phyloP scores from a whole-genome alignment of 1,284 basidiomycete species.

The Ustanciosporium gigantosporum region DNA sequence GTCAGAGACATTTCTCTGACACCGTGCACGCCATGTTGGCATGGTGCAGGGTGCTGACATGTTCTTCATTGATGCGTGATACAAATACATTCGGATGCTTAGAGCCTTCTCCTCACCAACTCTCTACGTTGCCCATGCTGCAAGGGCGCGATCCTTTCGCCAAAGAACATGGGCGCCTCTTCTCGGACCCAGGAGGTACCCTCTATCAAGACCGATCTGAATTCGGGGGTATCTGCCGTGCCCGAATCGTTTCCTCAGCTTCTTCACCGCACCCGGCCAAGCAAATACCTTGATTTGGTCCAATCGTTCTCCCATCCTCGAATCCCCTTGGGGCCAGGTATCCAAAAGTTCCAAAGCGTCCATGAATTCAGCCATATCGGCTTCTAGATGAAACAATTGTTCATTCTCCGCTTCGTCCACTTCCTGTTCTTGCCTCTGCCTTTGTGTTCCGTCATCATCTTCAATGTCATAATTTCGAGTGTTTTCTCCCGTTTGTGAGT shows the following conservation, averaged over 20 bases:
- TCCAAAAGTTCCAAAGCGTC: constrained; percentile 14
- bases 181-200: constrained; percentile 30
- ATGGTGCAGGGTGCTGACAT: too few relatives aligned
- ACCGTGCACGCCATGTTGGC: too few relatives aligned
- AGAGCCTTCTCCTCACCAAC: too few relatives aligned
- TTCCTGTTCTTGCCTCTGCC: too few relatives aligned
- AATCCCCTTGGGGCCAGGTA: constrained; percentile 21
- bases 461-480: too few relatives aligned
- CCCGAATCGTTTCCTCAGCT: constrained; percentile 11
- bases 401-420: background rate
- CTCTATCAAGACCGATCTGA: constrained; percentile 16
- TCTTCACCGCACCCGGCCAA: constrained; percentile 23
- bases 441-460: too few relatives aligned
- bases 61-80: too few relatives aligned
- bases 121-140: constrained; percentile 14
- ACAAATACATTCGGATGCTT: too few relatives aligned
- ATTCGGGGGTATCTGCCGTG: constrained; percentile 1
- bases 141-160: constrained; percentile 22
- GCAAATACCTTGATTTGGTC: constrained; percentile 26
- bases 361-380: constrained; percentile 35
- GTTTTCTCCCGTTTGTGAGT: too few relatives aligned
- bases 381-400: constrained; percentile 18
- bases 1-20: too few relatives aligned
- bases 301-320: constrained; percentile 8
- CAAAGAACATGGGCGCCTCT: constrained; percentile 34